Conservation (phyloP, 148 eudicot species). For the Arctostaphylos glauca region DNA sequence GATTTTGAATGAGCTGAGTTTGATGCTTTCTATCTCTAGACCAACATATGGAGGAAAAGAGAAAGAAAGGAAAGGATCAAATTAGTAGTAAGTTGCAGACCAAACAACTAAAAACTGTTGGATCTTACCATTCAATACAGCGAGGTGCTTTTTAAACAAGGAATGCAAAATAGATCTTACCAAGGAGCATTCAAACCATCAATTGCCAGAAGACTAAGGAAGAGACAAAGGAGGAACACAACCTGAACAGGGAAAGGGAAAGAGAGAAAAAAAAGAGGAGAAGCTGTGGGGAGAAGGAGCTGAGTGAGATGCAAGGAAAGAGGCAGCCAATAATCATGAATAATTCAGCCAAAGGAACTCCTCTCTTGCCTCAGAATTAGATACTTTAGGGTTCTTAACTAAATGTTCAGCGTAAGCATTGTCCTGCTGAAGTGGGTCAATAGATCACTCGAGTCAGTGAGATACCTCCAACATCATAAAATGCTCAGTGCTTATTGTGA, state of each 20-base stretch:
- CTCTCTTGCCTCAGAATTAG: not conserved
- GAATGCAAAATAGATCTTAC: not conserved
- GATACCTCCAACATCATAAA: not conserved
- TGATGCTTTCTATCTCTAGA: not conserved
- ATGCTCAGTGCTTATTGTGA: not conserved
- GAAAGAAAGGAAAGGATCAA: not conserved
- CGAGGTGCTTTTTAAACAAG: not conserved
- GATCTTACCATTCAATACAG: not conserved
- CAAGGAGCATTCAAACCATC: not conserved
- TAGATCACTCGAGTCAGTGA: not conserved
- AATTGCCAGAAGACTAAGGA: not conserved
- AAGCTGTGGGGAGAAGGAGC: not conserved
- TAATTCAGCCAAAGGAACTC: not conserved
- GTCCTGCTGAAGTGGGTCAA: not conserved
- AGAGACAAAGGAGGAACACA: not conserved
- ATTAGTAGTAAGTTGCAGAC: not conserved
- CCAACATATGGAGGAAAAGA: not conserved
- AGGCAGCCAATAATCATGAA: not conserved
- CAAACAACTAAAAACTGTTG: not conserved
- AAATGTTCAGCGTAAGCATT: not conserved
- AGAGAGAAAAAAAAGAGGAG: not conserved
- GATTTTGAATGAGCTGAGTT: constrained; percentile 4
- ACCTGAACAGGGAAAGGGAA: not conserved
- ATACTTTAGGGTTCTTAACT: not conserved
- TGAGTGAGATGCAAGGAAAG: not conserved